phyloP scores from a whole-genome alignment of 2,329 filamentous ascomycete species.

The Epichloe glyceriae region DNA sequence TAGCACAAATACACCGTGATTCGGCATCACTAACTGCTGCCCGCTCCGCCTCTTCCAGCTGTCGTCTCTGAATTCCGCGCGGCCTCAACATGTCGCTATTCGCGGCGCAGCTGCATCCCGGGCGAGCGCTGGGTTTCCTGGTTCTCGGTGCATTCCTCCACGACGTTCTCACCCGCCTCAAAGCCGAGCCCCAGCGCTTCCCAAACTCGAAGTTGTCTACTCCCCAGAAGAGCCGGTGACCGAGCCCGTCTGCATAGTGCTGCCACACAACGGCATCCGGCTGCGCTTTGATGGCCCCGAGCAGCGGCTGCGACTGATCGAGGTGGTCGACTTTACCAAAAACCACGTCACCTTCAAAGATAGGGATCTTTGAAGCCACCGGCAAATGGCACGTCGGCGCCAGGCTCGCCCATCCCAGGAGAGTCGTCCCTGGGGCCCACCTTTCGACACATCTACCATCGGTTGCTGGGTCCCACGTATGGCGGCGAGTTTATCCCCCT shows the following conservation, averaged over 20 bases:
- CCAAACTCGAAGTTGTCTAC: slow-evolving; percentile 71
- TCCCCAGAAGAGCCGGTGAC: slow-evolving; percentile 61
- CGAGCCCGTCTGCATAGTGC: slow-evolving; percentile 59
- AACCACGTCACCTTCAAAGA: slow-evolving; percentile 70
- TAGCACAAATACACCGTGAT: neutral
- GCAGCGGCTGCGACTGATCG: slow-evolving; percentile 80
- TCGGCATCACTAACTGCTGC: neutral
- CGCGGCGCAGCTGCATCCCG: slow-evolving; percentile 51
- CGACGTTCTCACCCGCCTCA: slow-evolving; percentile 75
- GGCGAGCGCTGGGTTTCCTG: slow-evolving; percentile 52
- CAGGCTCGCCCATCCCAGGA: slow-evolving; percentile 18
- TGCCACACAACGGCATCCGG: slow-evolving; percentile 78
- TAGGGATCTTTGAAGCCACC: slow-evolving; percentile 62
- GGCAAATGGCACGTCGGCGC: slow-evolving; percentile 22
- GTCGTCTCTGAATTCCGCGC: neutral
- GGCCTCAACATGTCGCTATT: slow-evolving; percentile 32
- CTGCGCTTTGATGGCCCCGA: slow-evolving; percentile 89
- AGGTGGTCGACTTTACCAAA: slow-evolving; percentile 81
- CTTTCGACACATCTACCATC: slow-evolving; percentile 84
- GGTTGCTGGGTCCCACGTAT: slow-evolving; percentile 86
- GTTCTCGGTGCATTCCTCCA: slow-evolving; percentile 85
- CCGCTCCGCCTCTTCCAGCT: neutral
- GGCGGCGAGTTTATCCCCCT: slow-evolving; percentile 77
- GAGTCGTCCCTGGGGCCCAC: slow-evolving; percentile 46
- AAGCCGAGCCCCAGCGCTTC: slow-evolving; percentile 71